phyloP scores from a whole-genome alignment of 2,329 filamentous ascomycete genomes.

The Colletotrichum zoysiae region DNA sequence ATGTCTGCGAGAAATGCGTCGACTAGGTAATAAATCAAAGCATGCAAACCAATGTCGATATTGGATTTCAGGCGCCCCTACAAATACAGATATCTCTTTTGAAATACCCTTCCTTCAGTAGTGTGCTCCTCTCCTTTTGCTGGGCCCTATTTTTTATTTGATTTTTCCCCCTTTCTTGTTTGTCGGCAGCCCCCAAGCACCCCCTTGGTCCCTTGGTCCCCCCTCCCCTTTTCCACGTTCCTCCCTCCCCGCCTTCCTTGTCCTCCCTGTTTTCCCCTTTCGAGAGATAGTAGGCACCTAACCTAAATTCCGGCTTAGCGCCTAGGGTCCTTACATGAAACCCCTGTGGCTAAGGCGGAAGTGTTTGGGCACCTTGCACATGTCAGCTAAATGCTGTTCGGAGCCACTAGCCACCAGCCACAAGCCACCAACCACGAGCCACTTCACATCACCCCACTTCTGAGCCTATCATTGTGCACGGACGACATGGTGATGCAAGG shows the following conservation, averaged over 20 bases:
- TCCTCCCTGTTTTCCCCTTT: slow-evolving; percentile 36
- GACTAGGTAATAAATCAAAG: slow-evolving; percentile 13
- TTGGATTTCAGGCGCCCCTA: neutral
- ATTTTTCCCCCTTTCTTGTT: neutral
- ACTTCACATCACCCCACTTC: slow-evolving; percentile 5
- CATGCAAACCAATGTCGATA: slow-evolving; percentile 24
- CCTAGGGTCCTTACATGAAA: slow-evolving; percentile 40
- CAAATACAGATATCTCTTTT: neutral
- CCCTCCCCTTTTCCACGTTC: slow-evolving; percentile 40
- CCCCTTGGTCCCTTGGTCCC: slow-evolving; percentile 21
- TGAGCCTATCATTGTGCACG: slow-evolving; percentile 11
- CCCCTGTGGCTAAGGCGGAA: slow-evolving; percentile 23
- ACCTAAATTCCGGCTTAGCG: slow-evolving; percentile 39
- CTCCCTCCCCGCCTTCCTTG: slow-evolving; percentile 19
- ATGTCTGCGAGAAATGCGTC: slow-evolving; percentile 30
- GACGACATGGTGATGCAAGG: slow-evolving; percentile 42
- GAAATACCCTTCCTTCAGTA: neutral
- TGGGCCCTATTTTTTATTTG: neutral
- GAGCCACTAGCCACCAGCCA: slow-evolving; percentile 39
- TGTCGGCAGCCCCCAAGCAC: slow-evolving; percentile 20
- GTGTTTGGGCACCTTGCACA: slow-evolving; percentile 20
- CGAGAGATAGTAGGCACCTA: slow-evolving; percentile 5
- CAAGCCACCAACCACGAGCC: slow-evolving; percentile 19
- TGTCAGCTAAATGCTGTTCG: slow-evolving; percentile 27
- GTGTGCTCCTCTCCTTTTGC: slow-evolving; percentile 10